A percentile compares a stretch with the other conserved stretches of the same genome.
Evolutionary conservation across 352 stramenopile genomes (phyloP).

Genomic region (Globisporangium cystogenes): DNA sequence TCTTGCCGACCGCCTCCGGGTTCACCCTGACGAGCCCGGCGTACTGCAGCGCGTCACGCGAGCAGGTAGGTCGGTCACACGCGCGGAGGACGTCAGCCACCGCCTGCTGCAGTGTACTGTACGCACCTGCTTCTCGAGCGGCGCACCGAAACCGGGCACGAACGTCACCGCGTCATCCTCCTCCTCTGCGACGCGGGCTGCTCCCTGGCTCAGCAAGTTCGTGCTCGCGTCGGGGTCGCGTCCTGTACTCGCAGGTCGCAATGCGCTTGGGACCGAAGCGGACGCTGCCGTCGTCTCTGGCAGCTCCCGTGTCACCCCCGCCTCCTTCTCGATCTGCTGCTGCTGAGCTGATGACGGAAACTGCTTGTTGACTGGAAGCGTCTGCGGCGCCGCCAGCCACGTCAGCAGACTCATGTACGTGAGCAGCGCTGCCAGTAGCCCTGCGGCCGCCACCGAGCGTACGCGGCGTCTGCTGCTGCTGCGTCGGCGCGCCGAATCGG

Average conservation of each 20-base stretch:
- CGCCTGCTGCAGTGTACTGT: no score
- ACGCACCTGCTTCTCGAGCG: conserved; percentile 61
- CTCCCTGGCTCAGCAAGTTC: conserved; percentile 5
- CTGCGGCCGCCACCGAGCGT: neutral
- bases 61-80: no score
- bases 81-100: no score
- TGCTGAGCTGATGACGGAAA: neutral
- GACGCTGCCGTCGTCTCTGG: neutral
- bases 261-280: neutral
- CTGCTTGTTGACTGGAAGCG: neutral
- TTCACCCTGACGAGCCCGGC: conserved; percentile 66
- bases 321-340: conserved; percentile 1
- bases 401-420: neutral
- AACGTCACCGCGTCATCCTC: conserved; percentile 42
- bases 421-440: neutral
- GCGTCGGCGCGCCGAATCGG: neutral
- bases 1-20: conserved; percentile 35
- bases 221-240: conserved; percentile 1
- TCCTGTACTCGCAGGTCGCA: neutral
- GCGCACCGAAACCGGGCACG: conserved; percentile 59
- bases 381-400: neutral
- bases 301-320: neutral
- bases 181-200: conserved; percentile 1
- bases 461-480: neutral
- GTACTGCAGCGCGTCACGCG: conserved; percentile 29